These are phyloP conservation scores for Magnusiomyces fungicola DNA, from an alignment of 1,139 yeast genomes.

Conservation along the genomic window DNA sequence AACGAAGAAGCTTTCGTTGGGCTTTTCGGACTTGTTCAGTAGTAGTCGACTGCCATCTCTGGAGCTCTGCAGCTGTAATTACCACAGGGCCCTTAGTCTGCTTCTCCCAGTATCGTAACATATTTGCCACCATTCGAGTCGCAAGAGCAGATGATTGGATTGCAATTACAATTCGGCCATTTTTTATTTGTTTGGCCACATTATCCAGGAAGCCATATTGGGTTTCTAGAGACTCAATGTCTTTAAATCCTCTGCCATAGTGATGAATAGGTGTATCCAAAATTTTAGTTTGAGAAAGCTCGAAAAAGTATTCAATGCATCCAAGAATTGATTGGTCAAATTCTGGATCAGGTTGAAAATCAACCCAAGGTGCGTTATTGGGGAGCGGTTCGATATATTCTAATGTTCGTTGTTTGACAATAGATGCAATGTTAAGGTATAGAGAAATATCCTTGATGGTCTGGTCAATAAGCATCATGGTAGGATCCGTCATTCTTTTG, in stretches of 20 bases:
- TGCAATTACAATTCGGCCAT: slow-evolving; percentile 81
- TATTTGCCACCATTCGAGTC: slow-evolving; percentile 57
- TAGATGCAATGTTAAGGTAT: slow-evolving; percentile 69
- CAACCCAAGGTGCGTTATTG: slow-evolving; percentile 54
- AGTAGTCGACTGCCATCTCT: slow-evolving; percentile 73
- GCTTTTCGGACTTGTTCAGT: slow-evolving; percentile 81
- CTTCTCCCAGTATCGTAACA: slow-evolving; percentile 62
- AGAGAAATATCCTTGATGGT: slow-evolving; percentile 80
- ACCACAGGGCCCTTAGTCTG: slow-evolving; percentile 62
- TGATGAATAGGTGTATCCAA: slow-evolving; percentile 63
- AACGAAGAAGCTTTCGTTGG: slow-evolving; percentile 77
- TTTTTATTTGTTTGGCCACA: slow-evolving; percentile 66
- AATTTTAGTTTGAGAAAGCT: slow-evolving; percentile 64
- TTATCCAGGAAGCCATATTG: slow-evolving; percentile 70
- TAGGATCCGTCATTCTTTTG: slow-evolving; percentile 70
- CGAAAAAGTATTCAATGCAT: slow-evolving; percentile 67
- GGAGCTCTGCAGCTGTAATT: slow-evolving; percentile 51
- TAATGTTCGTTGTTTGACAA: slow-evolving; percentile 59
- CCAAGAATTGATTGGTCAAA: slow-evolving; percentile 69
- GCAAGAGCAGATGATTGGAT: slow-evolving; percentile 57
- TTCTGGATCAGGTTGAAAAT: slow-evolving; percentile 56
- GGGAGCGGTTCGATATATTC: slow-evolving; percentile 54
- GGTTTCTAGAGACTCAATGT: slow-evolving; percentile 76
- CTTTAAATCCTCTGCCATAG: slow-evolving; percentile 74
- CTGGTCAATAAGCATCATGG: slow-evolving; percentile 95